Base-by-base conservation (phyloP, 352 stramenopile genomes). In the Aphanomyces astaci region DNA sequence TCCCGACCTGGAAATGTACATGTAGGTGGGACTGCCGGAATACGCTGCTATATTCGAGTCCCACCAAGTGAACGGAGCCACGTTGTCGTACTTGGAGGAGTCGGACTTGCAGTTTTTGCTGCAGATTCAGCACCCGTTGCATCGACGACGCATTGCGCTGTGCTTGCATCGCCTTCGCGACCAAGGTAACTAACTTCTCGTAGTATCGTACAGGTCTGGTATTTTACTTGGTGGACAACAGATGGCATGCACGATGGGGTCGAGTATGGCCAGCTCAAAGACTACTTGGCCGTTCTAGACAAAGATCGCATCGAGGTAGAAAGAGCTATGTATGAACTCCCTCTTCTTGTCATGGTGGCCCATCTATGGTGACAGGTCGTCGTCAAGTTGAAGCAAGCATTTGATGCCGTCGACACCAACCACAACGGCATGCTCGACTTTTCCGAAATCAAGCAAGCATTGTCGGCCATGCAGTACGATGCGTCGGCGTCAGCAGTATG, bases 201-300 rank as follows among this genome's bases (percentile, higher is more conserved):
- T n/a, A n/a, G n/a, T n/a, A n/a, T 27, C 25, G 36, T n/a, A 15
- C 19, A 24, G 4, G 40, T 39, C 19, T 10, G n/a, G 46, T n/a
- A 25, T 19, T 63, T 22, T 1, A 70, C 5, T 4, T 70, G 22
- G 13, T 22, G 22, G 1, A 64, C 11, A 30, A 10, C 64, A 63
- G 78, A 87, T 46, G 66, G 88, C 28, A 65, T 90, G 1, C 72
- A 76, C 45, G 76, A 85, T 39, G 81, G 81, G 0, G 63, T 90
- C 17, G 80, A 88, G 72, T 90, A 86, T 57, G 78, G 73, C 0
- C 82, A 92, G 56, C 72, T 92, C 28, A 63, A 87, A 70, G 82
- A 93, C 65, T 92, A 92, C 59, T 60, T 92, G 19, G 79, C 81
- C 0, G 78, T 92, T 17, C 72, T 92, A 10, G 84, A 90, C 46